Base-by-base conservation (phyloP, 1,139 yeast species). In the Debaryomyces psychrophilus region DNA sequence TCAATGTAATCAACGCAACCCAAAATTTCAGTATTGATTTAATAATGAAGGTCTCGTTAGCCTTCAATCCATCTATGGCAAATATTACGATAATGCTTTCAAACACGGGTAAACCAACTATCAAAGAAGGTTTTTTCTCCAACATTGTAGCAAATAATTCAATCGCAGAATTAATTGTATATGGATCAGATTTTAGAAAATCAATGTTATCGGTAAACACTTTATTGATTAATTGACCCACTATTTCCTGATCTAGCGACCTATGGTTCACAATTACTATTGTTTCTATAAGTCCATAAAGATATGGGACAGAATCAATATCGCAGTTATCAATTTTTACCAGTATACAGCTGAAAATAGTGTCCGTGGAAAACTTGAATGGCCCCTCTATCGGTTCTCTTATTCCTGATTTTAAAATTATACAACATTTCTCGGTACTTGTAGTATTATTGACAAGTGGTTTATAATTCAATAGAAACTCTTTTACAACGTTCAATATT, bases 1-100 rank as follows among this genome's bases (percentile, higher is more conserved):
- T 79, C 54, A 84, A 68, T 25, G 74, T 67, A 2, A 87, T 58
- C 9, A 86, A 61, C 26, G 73, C 71, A 2, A 71, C 69, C 95
- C 95, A 89, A 56, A 89, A 88, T 51, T 78, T 76, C 45, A 81
- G 72, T 0, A 81, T 73, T 0, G 90, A 73, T 50, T 81, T 80
- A 37, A 89, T 65, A 2, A 88, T 79, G 55, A 85, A 82, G 44
- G 85, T 74, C 60, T 89, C 96, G 43, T 76, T 76, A 0, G 83
- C 75, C 7, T 65, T 57, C 36, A 88, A 65, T 11, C 80, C 72
- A 5, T 69, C 62, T 3, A 85, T 59, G 31, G 71, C 67, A 61
- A 76, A 70, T 15, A 68, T 67, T 20, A 83, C 42, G 9, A 82
- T 55, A n/a, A 58, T 47, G 31, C 60, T 51, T 11, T 69, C 66